Percentiles rank a stretch among this genome's conserved stretches.
Conservation (phyloP, 495 filamentous ascomycete genomes). For the Penicillium macrosclerotiorum region DNA sequence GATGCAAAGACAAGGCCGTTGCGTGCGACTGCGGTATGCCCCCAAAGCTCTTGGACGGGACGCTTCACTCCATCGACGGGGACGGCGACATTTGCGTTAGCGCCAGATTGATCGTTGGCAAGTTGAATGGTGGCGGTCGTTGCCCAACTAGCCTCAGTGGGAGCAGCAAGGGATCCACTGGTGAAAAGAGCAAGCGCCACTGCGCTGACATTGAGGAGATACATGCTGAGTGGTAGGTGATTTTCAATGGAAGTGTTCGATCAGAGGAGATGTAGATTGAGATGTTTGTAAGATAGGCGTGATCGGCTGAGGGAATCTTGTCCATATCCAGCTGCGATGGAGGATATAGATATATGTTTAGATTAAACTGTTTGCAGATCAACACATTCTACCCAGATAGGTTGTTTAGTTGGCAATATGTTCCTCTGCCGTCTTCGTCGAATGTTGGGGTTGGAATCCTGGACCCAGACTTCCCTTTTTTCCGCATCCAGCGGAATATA, state of each 20-base stretch:
- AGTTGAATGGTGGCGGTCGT: slow-evolving; percentile 18
- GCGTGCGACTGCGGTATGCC: slow-evolving; percentile 13
- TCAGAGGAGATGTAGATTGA: too few species aligned
- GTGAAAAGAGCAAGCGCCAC: slow-evolving; percentile 15
- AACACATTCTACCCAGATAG: neutral
- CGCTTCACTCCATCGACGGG: slow-evolving; percentile 21
- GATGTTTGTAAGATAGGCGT: neutral
- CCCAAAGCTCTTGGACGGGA: slow-evolving; percentile 24
- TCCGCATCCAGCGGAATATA: slow-evolving; percentile 14
- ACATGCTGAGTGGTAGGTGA: slow-evolving; percentile 12
- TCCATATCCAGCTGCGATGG: neutral
- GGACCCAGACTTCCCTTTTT: neutral
- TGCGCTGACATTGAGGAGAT: slow-evolving; percentile 15
- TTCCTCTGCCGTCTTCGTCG: slow-evolving; percentile 10
- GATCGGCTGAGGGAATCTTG: neutral
- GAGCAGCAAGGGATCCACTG: slow-evolving; percentile 9
- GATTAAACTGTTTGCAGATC: neutral
- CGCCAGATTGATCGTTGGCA: slow-evolving; percentile 21
- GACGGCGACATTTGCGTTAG: slow-evolving; percentile 15
- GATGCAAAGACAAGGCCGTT: slow-evolving; percentile 25
- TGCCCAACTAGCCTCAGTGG: slow-evolving; percentile 7
- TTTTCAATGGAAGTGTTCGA: neutral
- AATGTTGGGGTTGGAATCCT: neutral
- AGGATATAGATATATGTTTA: slow-evolving; percentile 2
- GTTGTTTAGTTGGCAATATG: neutral